Percentiles rank a stretch among this genome's conserved stretches.
Evolutionary conservation across 306 rosid genomes (phyloP).

Genomic region (Prunus davidiana): DNA sequence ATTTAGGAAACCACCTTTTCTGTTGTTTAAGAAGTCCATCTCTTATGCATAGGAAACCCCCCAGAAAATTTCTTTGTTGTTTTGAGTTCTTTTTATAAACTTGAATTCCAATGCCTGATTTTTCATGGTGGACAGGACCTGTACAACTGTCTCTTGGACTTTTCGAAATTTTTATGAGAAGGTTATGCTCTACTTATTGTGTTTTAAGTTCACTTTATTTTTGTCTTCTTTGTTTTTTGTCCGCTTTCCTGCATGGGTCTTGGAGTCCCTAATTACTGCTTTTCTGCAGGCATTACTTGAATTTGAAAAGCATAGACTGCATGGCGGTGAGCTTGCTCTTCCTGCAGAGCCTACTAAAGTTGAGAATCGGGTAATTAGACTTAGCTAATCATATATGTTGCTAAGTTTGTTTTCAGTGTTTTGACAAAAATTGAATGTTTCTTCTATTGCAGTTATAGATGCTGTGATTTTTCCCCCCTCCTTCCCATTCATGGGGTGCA

Average conservation of each 20-base stretch:
- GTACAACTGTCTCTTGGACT: conserved; percentile 83
- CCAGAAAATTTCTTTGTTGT: background rate
- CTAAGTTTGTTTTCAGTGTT: background rate
- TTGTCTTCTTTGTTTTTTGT: background rate
- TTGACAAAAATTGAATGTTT: background rate
- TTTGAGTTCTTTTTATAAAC: background rate
- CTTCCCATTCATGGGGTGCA: background rate
- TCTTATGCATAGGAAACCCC: background rate
- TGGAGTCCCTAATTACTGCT: background rate
- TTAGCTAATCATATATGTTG: background rate
- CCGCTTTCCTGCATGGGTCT: background rate
- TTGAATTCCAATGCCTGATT: background rate
- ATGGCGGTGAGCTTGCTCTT: conserved; percentile 53
- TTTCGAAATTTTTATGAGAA: conserved; percentile 74
- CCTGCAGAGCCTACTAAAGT: conserved; percentile 55
- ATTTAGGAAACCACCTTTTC: background rate
- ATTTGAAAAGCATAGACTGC: conserved; percentile 60
- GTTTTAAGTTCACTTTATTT: background rate
- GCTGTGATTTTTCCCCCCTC: too few relatives aligned
- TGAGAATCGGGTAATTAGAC: conserved; percentile 56
- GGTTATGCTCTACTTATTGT: conserved; percentile 29
- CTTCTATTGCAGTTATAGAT: background rate
- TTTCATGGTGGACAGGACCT: conserved; percentile 46
- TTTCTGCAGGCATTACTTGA: conserved; percentile 65
- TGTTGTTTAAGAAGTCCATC: background rate